Evolutionary conservation across 2,329 filamentous ascomycete genomes (phyloP), one percentile per base, ranked within the genome.

Genomic region (Arachnomyces sp.): DNA sequence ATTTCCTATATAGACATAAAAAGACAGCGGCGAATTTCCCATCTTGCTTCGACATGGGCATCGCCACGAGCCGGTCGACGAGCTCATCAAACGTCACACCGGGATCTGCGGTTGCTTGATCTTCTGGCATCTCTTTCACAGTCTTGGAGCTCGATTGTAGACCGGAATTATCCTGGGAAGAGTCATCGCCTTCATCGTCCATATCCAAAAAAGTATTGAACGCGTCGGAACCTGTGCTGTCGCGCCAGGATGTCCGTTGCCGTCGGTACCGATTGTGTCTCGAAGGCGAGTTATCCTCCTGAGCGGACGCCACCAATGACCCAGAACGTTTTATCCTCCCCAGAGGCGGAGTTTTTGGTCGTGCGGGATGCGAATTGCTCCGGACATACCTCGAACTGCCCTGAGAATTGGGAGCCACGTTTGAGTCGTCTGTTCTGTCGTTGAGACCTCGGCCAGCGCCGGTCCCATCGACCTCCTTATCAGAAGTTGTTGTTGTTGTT

Each of bases 1-100:
- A 96, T 60, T 92, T 93, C 46, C 92, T 83, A 63, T 96, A 96
- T 11, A 96, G 71, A 48, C 90, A 95, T 21, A 96, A 72, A 54
- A 96, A 96, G 13, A 94, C 81, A 33, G 88, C 80, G 1, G 78
- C 77, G 56, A 95, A 98, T 61, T 95, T 95, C 43, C 77, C 75
- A 57, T 96, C 92, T n/a, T 82, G 75, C 56, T 86, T 88, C 18
- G 86, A 88, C 67, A 90, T 82, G 28, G 86, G 85, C 46, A 86
- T 77, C 1, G 82, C 76, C 16, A 96, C 73, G 31, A 98, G 73
- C n/a, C 88, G 82, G 61, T 95, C 87, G 14, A 96, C 86, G 3
- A 92, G 68, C 40, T 88, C 83, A 45, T 84, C 80, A 37, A 72
- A 70, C 2, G 63, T 61, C 14, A 59, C 49, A 3, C 67, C 68